These are phyloP conservation scores for Trebouxia gelatinosa DNA, from an alignment of 163 green algal species.

Conservation along the genomic window DNA sequence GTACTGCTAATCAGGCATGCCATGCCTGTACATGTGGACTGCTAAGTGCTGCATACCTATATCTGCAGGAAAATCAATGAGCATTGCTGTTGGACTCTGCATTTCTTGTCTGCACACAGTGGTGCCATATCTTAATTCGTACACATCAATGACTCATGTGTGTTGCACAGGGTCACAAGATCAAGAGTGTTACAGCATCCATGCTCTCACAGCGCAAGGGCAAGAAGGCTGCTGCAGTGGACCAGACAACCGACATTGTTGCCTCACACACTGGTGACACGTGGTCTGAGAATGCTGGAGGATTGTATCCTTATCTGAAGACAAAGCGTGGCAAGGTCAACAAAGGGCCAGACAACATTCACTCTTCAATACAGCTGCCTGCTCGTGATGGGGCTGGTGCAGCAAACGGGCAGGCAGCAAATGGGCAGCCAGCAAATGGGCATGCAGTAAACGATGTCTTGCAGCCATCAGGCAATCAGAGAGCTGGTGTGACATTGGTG, in stretches of 20 bases:
- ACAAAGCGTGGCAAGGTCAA: conserved; percentile 13
- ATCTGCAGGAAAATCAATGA: background rate
- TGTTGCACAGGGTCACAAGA: conserved; percentile 3
- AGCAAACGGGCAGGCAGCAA: background rate
- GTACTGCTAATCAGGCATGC: too few relatives aligned
- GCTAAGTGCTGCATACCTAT: background rate
- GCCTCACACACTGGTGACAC: conserved; percentile 18
- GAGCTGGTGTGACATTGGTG: background rate
- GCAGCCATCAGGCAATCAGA: too few relatives aligned
- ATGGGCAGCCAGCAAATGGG: background rate
- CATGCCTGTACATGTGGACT: background rate
- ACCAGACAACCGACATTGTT: conserved; percentile 13
- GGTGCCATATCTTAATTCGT: background rate
- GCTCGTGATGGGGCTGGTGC: background rate
- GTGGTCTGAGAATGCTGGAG: conserved; percentile 13
- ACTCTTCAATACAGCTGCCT: conserved; percentile 4
- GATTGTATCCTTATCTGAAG: conserved; percentile 22
- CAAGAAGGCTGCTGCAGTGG: background rate
- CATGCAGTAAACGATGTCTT: too few relatives aligned
- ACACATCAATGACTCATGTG: background rate
- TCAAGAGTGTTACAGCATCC: background rate
- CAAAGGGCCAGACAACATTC: conserved; percentile 13
- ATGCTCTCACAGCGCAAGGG: background rate
- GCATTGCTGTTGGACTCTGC: background rate
- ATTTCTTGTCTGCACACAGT: background rate